Evolutionary conservation across 2,329 filamentous ascomycete genomes (phyloP).

Genomic region (Xylariaceae sp.): DNA sequence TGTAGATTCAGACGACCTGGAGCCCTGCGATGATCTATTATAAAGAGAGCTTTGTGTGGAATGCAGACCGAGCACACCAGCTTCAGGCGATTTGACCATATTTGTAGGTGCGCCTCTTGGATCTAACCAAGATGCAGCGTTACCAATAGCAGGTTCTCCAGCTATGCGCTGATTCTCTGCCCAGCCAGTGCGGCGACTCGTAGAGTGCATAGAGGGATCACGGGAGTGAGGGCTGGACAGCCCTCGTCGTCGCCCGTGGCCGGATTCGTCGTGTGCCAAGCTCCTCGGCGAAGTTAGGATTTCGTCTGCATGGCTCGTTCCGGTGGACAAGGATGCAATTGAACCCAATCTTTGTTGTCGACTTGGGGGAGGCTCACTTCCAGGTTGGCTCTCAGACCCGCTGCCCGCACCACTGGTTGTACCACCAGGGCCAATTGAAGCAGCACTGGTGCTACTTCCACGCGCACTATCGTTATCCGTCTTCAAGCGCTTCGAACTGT

Average conservation of each 20-base stretch:
- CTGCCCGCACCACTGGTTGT: conserved; percentile 50
- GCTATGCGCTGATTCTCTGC: conserved; percentile 29
- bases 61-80: conserved; percentile 25
- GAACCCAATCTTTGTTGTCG: conserved; percentile 57
- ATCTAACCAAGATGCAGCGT: conserved; percentile 34
- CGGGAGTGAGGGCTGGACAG: conserved; percentile 39
- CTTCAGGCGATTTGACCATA: conserved; percentile 37
- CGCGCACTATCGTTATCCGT: conserved; percentile 47
- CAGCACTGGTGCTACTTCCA: conserved; percentile 50
- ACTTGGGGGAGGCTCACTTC: conserved; percentile 54
- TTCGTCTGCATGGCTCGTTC: conserved; percentile 49
- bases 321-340: conserved; percentile 49
- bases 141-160: conserved; percentile 25
- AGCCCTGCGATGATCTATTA: conserved; percentile 8
- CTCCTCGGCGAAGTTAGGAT: conserved; percentile 50
- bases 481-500: conserved; percentile 57
- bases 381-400: conserved; percentile 53
- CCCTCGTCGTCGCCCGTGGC: conserved; percentile 30
- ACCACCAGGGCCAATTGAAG: conserved; percentile 48
- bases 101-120: conserved; percentile 27
- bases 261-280: conserved; percentile 44
- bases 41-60: conserved; percentile 18
- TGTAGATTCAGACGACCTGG: conserved; percentile 31
- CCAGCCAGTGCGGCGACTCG: conserved; percentile 31
- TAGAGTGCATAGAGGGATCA: conserved; percentile 32